Percentiles rank a stretch among this genome's conserved stretches.
Evolutionary conservation across 192 early-diverging fungal genomes (phyloP).

Genomic region (Pilobolus umbonatus): DNA sequence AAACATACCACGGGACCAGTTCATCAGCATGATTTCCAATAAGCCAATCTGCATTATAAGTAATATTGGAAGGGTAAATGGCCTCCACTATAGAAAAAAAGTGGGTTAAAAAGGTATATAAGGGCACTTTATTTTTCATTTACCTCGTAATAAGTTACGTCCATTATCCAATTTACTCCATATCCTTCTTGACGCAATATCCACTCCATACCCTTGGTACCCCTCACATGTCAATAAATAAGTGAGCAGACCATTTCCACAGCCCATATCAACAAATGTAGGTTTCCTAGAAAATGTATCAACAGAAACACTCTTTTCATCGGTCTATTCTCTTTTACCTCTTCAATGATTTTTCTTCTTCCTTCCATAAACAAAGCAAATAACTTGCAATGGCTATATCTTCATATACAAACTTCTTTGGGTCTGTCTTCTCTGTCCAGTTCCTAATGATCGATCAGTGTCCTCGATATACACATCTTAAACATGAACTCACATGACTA

Average conservation of each 20-base stretch:
- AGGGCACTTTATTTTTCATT: conserved; percentile 2
- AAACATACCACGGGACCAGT: conserved; percentile 65
- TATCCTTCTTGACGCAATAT: conserved; percentile 68
- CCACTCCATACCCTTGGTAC: conserved; percentile 67
- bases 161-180: conserved; percentile 60
- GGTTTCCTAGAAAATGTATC: conserved; percentile 22
- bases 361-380: conserved; percentile 73
- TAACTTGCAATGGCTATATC: conserved; percentile 84
- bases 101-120: background rate
- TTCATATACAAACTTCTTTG: conserved; percentile 80
- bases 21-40: conserved; percentile 91
- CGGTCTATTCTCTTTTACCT: conserved; percentile 4
- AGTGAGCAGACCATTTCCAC: conserved; percentile 81
- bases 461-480: background rate
- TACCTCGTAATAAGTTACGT: conserved; percentile 42
- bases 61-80: conserved; percentile 44
- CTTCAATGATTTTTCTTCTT: conserved; percentile 25
- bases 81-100: conserved; percentile 47
- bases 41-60: conserved; percentile 64
- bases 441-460: conserved; percentile 11
- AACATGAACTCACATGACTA: conserved; percentile 45
- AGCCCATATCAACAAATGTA: conserved; percentile 79
- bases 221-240: conserved; percentile 69
- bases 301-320: background rate
- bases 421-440: conserved; percentile 84